Evolutionary conservation across 2,329 filamentous ascomycete species (phyloP), one percentile per base, ranked within the genome.

Genomic region (Gaeumannomyces tritici): DNA sequence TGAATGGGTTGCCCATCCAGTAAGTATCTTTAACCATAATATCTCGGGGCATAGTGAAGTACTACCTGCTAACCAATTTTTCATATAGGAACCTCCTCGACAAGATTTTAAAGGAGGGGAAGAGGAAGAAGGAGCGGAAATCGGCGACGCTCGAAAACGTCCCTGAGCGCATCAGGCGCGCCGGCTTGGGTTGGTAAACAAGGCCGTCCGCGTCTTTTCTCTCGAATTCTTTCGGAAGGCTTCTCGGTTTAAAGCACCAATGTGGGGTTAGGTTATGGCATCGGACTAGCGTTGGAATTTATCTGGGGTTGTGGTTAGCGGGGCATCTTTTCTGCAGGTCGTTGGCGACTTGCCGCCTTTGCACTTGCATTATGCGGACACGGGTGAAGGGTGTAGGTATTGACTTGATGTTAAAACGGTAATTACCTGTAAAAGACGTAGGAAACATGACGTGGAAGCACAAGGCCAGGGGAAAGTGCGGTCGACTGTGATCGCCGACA

Each of bases 71-170:
- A 27, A 61, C 27, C 12, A n/a, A 21, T 31, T 55, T 54, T 8
- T 11, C 33, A 4, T 18, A 6, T 18, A 61, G 60, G 7, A 61
- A 61, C 28, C 55, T 61, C 11, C 55, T 61, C 12, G 55, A 57
- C 31, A 61, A 57, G 26, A 61, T 61, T 29, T 47, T 61, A 55
- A 61, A 47, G 3, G 60, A 61, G 31, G 55, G 54, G 55, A 55
- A 55, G 2, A 55, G 35, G 2, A 57, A 61, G 33, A 61, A 61
- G 55, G 27, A 60, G 58, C 13, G 35, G 18, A 29, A 29, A 18
- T 21, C 27, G 28, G 31, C 42, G 4, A 15, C 42, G 4, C n/a
- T 60, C 35, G 13, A 51, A 18, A 33, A n/a, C 4, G 33, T 26
- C 11, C 33, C 31, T 5, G 54, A 57, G 24, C 54, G 54, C 54